Conservation (phyloP, 2,329 filamentous ascomycete species). For the Aotearoamyces nothofagi region DNA sequence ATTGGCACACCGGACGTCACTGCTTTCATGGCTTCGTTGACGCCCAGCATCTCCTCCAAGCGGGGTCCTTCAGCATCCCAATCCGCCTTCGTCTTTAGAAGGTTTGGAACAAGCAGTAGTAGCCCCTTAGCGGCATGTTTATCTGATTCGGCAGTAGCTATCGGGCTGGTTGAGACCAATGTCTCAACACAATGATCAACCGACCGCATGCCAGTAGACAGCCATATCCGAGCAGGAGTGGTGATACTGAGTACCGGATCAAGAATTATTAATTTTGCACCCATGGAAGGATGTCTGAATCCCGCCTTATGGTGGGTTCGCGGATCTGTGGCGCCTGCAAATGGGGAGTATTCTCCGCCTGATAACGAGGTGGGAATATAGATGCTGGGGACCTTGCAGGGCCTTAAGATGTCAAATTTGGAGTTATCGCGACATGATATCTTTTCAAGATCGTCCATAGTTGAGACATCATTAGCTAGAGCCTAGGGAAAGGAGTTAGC, state of each 20-base stretch:
- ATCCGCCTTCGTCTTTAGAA: constrained; percentile 12
- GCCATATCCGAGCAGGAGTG: constrained; percentile 37
- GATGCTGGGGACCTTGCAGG: constrained; percentile 19
- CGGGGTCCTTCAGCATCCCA: constrained; percentile 7
- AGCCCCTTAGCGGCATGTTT: constrained; percentile 8
- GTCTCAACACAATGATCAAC: constrained; percentile 44
- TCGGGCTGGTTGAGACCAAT: constrained; percentile 27
- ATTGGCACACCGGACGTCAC: constrained; percentile 25
- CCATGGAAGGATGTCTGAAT: constrained; percentile 21
- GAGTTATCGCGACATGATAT: too few species aligned
- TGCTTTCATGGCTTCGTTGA: constrained; percentile 32
- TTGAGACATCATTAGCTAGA: constrained; percentile 11
- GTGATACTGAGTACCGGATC: constrained; percentile 34
- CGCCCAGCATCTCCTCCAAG: constrained; percentile 23
- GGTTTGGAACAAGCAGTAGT: constrained; percentile 11
- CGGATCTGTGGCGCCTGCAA: constrained; percentile 24
- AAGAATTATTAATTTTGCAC: constrained; percentile 36
- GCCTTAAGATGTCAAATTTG: too few species aligned
- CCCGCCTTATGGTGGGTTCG: constrained; percentile 9
- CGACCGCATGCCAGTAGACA: constrained; percentile 38
- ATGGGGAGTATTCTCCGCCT: constrained; percentile 24
- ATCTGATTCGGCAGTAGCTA: constrained; percentile 7
- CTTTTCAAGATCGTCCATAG: constrained; percentile 7
- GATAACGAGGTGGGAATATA: constrained; percentile 26
- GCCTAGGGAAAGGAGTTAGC: too few species aligned